Conservation (phyloP, 345 rosid genomes). For the Citrus cavaleriei region DNA sequence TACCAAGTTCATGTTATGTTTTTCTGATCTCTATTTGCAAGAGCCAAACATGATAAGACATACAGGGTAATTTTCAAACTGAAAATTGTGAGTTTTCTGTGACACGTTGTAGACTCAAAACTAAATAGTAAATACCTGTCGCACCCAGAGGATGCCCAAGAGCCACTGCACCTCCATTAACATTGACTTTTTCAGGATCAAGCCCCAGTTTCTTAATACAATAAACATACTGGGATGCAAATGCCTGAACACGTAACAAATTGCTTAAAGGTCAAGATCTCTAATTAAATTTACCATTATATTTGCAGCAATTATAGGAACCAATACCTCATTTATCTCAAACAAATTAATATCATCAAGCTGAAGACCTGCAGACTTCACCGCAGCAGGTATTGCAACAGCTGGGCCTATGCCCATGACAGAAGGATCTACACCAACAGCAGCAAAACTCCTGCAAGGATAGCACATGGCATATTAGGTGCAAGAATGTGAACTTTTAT, state of each 20-base stretch:
- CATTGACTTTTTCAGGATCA: constrained; percentile 71
- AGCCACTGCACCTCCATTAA: constrained; percentile 96
- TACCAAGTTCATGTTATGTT: background rate
- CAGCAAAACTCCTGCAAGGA: constrained; percentile 81
- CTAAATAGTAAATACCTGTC: constrained; percentile 49
- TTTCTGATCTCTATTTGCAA: background rate
- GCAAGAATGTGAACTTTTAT: background rate
- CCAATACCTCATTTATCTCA: constrained; percentile 86
- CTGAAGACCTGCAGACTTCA: constrained; percentile 71
- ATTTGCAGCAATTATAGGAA: background rate
- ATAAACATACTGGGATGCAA: constrained; percentile 92
- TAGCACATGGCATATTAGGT: constrained; percentile 4
- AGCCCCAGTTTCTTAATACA: constrained; percentile 75
- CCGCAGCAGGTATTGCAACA: constrained; percentile 88
- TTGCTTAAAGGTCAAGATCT: background rate
- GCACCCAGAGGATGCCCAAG: constrained; percentile 96
- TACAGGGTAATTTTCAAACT: background rate
- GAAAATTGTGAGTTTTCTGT: constrained; percentile 1
- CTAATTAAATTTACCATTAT: background rate
- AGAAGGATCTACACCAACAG: constrained; percentile 92
- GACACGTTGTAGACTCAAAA: background rate
- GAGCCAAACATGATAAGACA: background rate
- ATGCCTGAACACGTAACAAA: constrained; percentile 52
- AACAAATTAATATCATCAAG: constrained; percentile 68
- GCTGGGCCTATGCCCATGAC: constrained; percentile 98